Percentiles rank a stretch among this genome's conserved stretches.
These are phyloP conservation scores for Microsporum canis DNA, from an alignment of 2,329 filamentous ascomycete species.

Conservation along the genomic window DNA sequence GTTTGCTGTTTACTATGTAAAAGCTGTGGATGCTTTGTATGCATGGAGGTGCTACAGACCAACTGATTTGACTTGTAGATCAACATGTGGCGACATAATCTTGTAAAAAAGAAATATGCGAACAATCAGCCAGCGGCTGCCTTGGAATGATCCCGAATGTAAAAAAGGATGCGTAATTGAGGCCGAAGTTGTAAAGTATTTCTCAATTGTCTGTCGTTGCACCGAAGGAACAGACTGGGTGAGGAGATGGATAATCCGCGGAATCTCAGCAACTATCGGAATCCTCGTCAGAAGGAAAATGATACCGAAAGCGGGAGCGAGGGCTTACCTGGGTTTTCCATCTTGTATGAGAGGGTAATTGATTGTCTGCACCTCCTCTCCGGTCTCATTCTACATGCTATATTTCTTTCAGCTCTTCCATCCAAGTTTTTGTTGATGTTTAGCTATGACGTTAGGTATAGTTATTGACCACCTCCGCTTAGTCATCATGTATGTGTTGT, in stretches of 20 bases:
- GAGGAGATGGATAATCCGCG: slow-evolving; percentile 54
- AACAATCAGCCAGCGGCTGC: slow-evolving; percentile 56
- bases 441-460: too few relatives aligned
- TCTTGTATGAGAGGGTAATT: slow-evolving; percentile 1
- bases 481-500: too few relatives aligned
- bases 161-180: slow-evolving; percentile 71
- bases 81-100: slow-evolving; percentile 63
- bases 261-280: slow-evolving; percentile 47
- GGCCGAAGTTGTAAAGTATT: slow-evolving; percentile 62
- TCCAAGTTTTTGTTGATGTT: neutral
- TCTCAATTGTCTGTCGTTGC: slow-evolving; percentile 54
- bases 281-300: neutral
- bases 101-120: slow-evolving; percentile 76
- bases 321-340: slow-evolving; percentile 18
- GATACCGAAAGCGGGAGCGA: neutral
- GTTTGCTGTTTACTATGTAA: neutral
- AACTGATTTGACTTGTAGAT: slow-evolving; percentile 52
- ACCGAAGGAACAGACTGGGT: slow-evolving; percentile 54
- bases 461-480: too few relatives aligned
- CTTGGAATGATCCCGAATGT: slow-evolving; percentile 47
- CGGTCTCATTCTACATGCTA: neutral
- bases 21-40: neutral
- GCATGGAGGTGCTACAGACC: slow-evolving; percentile 30
- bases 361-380: neutral
- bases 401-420: neutral